A percentile compares a stretch with the other conserved stretches of the same genome.
Conservation (phyloP, 192 early-diverging fungal species). For the Diversispora eburnea region DNA sequence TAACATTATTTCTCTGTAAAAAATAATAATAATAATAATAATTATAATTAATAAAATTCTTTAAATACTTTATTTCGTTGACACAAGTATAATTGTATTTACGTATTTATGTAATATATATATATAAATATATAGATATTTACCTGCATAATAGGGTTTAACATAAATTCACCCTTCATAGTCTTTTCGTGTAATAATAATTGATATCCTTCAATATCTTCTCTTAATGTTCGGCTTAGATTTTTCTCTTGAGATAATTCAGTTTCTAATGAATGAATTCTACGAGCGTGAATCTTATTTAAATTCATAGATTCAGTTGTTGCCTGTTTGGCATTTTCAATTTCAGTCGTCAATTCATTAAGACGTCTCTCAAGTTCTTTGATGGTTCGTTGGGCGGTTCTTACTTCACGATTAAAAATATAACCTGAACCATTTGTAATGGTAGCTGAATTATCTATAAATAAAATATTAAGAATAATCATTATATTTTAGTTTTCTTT, state of each 20-base stretch:
- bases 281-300: background rate
- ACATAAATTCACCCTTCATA: slow-evolving; percentile 73
- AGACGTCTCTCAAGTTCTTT: slow-evolving; percentile 19
- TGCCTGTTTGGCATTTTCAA: slow-evolving; percentile 10
- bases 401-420: slow-evolving; percentile 7
- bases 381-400: slow-evolving; percentile 5
- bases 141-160: slow-evolving; percentile 59
- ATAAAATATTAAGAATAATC: too few relatives aligned
- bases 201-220: slow-evolving; percentile 82
- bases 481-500: too few relatives aligned
- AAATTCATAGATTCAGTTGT: background rate
- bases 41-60: too few relatives aligned
- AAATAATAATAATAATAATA: too few relatives aligned
- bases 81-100: background rate
- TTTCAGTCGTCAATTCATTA: slow-evolving; percentile 11
- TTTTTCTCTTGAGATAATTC: slow-evolving; percentile 59
- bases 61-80: too few relatives aligned
- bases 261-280: slow-evolving; percentile 22
- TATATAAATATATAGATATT: background rate
- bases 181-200: slow-evolving; percentile 75
- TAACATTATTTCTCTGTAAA: too few relatives aligned
- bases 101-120: background rate
- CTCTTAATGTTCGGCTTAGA: slow-evolving; percentile 66
- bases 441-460: background rate
- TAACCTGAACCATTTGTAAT: background rate